phyloP scores from a whole-genome alignment of 495 filamentous ascomycete species.

The Pyrenopolyporus hunteri region DNA sequence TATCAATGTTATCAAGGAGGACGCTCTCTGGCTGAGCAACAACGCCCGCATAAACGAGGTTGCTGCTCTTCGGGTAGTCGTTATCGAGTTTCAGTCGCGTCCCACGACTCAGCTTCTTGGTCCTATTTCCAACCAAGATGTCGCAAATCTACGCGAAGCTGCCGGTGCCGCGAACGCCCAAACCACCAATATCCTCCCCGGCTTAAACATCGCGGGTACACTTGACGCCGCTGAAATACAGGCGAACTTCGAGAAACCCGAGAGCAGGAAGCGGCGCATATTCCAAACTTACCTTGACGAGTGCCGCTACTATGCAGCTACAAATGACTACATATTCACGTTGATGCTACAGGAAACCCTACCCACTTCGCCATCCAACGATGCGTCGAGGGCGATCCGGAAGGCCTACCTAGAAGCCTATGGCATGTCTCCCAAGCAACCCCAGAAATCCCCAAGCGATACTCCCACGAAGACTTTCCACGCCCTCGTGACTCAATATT shows the following conservation, averaged over 20 bases:
- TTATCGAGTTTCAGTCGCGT: slow-evolving; percentile 84
- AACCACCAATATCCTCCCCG: slow-evolving; percentile 53
- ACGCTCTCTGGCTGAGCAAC: slow-evolving; percentile 83
- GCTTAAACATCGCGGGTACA: slow-evolving; percentile 48
- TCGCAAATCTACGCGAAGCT: slow-evolving; percentile 68
- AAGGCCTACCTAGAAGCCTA: slow-evolving; percentile 40
- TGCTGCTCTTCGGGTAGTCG: slow-evolving; percentile 76
- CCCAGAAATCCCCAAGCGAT: slow-evolving; percentile 34
- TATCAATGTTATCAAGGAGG: slow-evolving; percentile 81
- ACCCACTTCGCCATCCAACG: slow-evolving; percentile 34
- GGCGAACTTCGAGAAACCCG: slow-evolving; percentile 61
- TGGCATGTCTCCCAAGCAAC: slow-evolving; percentile 42
- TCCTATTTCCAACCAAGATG: slow-evolving; percentile 71
- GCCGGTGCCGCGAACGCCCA: slow-evolving; percentile 63
- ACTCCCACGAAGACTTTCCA: slow-evolving; percentile 44
- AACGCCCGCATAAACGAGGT: slow-evolving; percentile 79
- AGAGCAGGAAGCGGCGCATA: slow-evolving; percentile 65
- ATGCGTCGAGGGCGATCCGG: slow-evolving; percentile 36
- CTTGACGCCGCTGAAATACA: slow-evolving; percentile 57
- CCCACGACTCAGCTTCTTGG: slow-evolving; percentile 67
- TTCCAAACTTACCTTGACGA: slow-evolving; percentile 74
- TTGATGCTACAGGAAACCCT: slow-evolving; percentile 49
- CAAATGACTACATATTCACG: slow-evolving; percentile 51
- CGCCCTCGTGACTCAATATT: slow-evolving; percentile 49
- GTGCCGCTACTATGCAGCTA: slow-evolving; percentile 61